Base-by-base conservation (phyloP, 495 filamentous ascomycete genomes). In the Immersiella caudata region DNA sequence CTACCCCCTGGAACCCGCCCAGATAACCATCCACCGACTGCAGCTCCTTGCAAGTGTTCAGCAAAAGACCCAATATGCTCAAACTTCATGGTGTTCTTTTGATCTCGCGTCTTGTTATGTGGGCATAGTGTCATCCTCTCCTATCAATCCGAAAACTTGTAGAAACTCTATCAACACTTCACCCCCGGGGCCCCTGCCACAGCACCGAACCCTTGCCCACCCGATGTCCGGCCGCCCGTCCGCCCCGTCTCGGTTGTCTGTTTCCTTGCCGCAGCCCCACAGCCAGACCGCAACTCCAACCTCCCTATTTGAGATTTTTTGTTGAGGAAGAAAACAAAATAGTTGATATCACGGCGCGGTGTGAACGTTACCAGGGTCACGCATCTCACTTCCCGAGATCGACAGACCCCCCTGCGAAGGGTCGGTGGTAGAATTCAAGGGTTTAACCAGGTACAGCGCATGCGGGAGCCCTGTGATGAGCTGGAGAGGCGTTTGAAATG, bases 181-280 rank as follows among this genome's bases (percentile, higher is more conserved):
- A 22, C n/a, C 6, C 14, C 9, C 52, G 7, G 9, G 20, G 22
- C 21, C 20, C 52, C 52, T 26, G 52, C 52, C 20, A n/a, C 21
- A 22, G 20, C 52, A 33, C 52, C 52, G 25, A 55, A 22, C 52
- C 20, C n/a, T 55, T 2, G 21, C 52, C 52, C 52, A n/a, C 7
- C 52, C 52, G 52, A 55, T 55, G 12, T 55, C 52, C 52, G 52
- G 2, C 52, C 52, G 52, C 7, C 52, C 52, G 52, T 11, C 20
- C 52, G 20, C 20, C 52, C 52, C 21, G 25, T 55, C 52, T 14
- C 24, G 52, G 20, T 55, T 6, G 52, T 46, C 40, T 12, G 40
- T 18, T 33, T 33, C 5, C 40, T 12, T 46, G n/a, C n/a, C 11
- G 11, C 40, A 46, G 40, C 40, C 40, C 29, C 29, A 33, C 11